phyloP scores from a whole-genome alignment of 176 grass and related monocot species.

The Coix lacrymajobi region DNA sequence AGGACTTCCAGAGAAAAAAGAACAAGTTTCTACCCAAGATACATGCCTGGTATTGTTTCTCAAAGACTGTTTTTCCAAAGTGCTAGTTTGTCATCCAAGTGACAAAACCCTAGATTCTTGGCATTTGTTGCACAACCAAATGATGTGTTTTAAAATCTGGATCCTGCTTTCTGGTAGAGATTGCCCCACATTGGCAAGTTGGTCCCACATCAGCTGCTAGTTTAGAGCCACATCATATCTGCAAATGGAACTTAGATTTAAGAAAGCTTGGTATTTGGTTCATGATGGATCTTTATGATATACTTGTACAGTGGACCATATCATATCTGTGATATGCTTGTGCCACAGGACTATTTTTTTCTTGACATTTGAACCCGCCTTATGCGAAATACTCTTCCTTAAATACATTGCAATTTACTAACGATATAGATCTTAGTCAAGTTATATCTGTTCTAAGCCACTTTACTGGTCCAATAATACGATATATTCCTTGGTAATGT shows the following conservation, averaged over 20 bases:
- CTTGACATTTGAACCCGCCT: background rate
- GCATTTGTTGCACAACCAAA: background rate
- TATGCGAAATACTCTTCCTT: background rate
- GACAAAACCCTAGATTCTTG: background rate
- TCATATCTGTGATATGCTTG: background rate
- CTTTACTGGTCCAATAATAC: background rate
- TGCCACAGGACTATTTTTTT: background rate
- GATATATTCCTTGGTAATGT: background rate
- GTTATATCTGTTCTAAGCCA: background rate
- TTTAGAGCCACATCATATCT: background rate
- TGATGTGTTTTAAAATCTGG: background rate
- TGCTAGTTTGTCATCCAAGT: background rate
- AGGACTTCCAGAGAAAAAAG: constrained; percentile 96
- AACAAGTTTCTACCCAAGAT: constrained; percentile 99
- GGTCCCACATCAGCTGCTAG: background rate
- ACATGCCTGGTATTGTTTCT: constrained; percentile 76
- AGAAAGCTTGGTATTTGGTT: background rate
- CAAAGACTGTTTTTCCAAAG: background rate
- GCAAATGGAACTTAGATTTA: background rate
- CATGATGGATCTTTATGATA: background rate
- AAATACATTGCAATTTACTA: background rate
- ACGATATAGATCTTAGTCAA: background rate
- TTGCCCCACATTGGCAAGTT: background rate
- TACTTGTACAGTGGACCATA: background rate
- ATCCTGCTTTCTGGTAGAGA: background rate